Conservation (phyloP, 176 grass and related monocot genomes). For the Dendrocalamus sinicus region DNA sequence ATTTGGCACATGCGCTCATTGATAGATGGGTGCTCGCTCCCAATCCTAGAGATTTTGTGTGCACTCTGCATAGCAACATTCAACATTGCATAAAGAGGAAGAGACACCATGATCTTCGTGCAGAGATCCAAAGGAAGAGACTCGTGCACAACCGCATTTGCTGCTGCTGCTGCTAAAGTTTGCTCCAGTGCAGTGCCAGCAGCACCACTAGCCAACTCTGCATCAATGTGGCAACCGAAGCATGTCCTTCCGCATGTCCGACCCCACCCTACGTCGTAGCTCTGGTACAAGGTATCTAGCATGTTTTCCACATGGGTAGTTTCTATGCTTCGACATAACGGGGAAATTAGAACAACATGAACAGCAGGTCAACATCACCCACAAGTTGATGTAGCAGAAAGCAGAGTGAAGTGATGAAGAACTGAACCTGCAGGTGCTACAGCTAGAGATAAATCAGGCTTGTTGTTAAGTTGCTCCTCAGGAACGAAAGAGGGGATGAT, state of each 20-base stretch:
- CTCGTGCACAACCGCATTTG: neutral
- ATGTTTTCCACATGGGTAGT: slow-evolving; percentile 14
- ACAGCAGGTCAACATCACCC: neutral
- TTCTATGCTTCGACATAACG: neutral
- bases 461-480: neutral
- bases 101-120: neutral
- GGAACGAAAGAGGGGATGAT: neutral
- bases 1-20: neutral
- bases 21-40: neutral
- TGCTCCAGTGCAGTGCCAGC: neutral
- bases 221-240: slow-evolving; percentile 15
- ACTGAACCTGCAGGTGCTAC: slow-evolving; percentile 11
- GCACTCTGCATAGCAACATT: neutral
- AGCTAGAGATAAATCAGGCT: slow-evolving; percentile 5
- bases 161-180: neutral
- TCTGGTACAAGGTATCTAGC: neutral
- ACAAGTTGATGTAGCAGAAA: slow-evolving; percentile 5
- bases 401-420: slow-evolving; percentile 17
- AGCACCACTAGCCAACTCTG: neutral
- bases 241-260: neutral
- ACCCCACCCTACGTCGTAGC: neutral
- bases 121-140: slow-evolving; percentile 1
- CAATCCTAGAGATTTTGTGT: neutral
- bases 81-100: too few relatives aligned
- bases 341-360: neutral